Evolutionary conservation across 345 rosid species (phyloP).

Genomic region (Luvunga scandens): DNA sequence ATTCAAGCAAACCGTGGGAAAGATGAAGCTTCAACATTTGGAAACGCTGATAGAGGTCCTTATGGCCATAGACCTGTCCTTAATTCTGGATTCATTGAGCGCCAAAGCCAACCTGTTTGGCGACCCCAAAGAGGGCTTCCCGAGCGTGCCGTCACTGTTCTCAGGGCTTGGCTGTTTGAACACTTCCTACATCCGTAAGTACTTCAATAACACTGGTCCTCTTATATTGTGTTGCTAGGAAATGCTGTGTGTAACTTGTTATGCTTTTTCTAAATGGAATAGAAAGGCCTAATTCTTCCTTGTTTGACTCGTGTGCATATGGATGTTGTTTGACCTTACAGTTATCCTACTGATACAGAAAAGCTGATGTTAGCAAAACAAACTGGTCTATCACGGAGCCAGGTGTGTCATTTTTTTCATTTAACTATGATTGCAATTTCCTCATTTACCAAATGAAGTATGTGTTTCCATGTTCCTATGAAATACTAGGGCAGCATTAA

Average conservation of each 20-base stretch:
- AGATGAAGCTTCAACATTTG: slow-evolving; percentile 47
- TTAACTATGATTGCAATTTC: background rate
- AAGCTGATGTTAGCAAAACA: slow-evolving; percentile 88
- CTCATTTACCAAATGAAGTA: background rate
- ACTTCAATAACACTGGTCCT: background rate
- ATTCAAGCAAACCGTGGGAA: slow-evolving; percentile 35
- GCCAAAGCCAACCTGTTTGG: slow-evolving; percentile 86
- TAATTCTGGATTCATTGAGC: slow-evolving; percentile 46
- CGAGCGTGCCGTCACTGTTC: slow-evolving; percentile 81
- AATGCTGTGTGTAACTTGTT: background rate
- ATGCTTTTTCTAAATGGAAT: background rate
- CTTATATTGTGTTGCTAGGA: background rate
- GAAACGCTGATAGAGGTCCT: slow-evolving; percentile 40
- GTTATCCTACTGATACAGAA: slow-evolving; percentile 91
- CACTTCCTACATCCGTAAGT: slow-evolving; percentile 95
- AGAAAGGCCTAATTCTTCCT: background rate
- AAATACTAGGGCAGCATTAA: background rate
- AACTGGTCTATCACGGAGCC: slow-evolving; percentile 85
- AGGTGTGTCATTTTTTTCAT: slow-evolving; percentile 43
- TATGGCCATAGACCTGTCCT: slow-evolving; percentile 39
- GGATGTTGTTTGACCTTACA: slow-evolving; percentile 28
- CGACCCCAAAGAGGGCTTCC: slow-evolving; percentile 90
- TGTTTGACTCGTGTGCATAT: background rate
- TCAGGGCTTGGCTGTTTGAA: slow-evolving; percentile 85
- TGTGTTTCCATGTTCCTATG: background rate